phyloP scores from a whole-genome alignment of 345 rosid species.

The Eucalyptus albens region DNA sequence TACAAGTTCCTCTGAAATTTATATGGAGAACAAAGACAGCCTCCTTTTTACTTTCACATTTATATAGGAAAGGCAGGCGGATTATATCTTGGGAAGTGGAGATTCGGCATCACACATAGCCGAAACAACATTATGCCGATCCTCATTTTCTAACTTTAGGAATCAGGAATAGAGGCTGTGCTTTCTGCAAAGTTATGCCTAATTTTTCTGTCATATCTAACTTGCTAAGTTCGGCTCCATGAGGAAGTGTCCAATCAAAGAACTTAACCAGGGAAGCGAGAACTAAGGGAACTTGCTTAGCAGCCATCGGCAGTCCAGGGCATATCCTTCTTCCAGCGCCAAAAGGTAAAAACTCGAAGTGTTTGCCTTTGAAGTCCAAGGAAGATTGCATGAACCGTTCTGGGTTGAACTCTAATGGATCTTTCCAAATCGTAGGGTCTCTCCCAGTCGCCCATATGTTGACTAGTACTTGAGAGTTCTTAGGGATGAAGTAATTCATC shows the following conservation, averaged over 20 bases:
- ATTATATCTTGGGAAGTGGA: neutral
- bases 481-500: neutral
- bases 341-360: slow-evolving; percentile 2
- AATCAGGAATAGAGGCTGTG: neutral
- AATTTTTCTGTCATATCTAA: slow-evolving; percentile 7
- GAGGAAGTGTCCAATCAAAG: slow-evolving; percentile 9
- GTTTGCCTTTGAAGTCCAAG: neutral
- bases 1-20: neutral
- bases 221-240: neutral
- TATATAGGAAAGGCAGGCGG: neutral
- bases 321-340: slow-evolving; percentile 17
- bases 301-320: slow-evolving; percentile 7
- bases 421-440: neutral
- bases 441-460: slow-evolving; percentile 1
- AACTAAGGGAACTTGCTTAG: neutral
- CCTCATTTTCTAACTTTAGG: neutral
- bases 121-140: neutral
- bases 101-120: neutral
- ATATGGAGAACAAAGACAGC: neutral
- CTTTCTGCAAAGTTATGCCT: slow-evolving; percentile 1
- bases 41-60: neutral
- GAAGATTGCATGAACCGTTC: neutral
- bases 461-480: slow-evolving; percentile 4
- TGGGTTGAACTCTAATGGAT: neutral
- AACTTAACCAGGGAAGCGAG: slow-evolving; percentile 5